Percentiles rank a stretch among this genome's conserved stretches.
Evolutionary conservation across 768 basidiomycete species (phyloP).

Genomic region (Boletus vinaceobasis): DNA sequence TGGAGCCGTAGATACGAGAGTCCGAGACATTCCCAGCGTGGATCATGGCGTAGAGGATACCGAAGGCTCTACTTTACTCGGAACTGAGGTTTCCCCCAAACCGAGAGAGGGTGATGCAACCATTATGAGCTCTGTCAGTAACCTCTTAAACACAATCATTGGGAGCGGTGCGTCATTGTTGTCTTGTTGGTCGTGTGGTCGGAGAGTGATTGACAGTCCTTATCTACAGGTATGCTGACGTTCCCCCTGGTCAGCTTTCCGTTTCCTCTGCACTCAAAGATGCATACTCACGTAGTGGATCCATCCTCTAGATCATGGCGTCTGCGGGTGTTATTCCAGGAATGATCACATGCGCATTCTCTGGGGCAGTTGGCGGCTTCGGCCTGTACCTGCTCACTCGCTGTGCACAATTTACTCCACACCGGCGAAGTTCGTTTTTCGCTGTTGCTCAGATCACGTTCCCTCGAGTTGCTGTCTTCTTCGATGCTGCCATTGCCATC

Average conservation of each 20-base stretch:
- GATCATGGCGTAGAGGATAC: constrained; percentile 24
- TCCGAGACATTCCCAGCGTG: constrained; percentile 16
- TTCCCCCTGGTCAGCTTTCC: constrained; percentile 65
- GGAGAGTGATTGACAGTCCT: background rate
- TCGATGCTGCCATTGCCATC: constrained; percentile 91
- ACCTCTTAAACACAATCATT: constrained; percentile 87
- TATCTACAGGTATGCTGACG: constrained; percentile 71
- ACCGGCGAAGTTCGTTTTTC: constrained; percentile 80
- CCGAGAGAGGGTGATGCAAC: constrained; percentile 64
- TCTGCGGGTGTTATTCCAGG: constrained; percentile 89
- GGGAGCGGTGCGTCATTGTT: constrained; percentile 65
- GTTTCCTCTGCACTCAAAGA: background rate
- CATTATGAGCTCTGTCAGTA: constrained; percentile 67
- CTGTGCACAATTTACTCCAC: constrained; percentile 73
- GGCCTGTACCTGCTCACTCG: constrained; percentile 86
- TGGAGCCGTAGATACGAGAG: constrained; percentile 47
- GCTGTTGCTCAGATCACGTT: constrained; percentile 83
- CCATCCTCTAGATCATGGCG: constrained; percentile 68
- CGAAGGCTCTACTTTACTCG: constrained; percentile 63
- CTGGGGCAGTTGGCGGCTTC: constrained; percentile 71
- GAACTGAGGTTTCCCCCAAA: constrained; percentile 29
- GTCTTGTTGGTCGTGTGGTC: background rate
- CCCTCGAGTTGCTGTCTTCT: constrained; percentile 81
- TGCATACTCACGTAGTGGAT: background rate
- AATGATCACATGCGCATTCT: constrained; percentile 81